Base-by-base conservation (phyloP, 2,329 filamentous ascomycete species). In the Colletotrichum endophyticum region DNA sequence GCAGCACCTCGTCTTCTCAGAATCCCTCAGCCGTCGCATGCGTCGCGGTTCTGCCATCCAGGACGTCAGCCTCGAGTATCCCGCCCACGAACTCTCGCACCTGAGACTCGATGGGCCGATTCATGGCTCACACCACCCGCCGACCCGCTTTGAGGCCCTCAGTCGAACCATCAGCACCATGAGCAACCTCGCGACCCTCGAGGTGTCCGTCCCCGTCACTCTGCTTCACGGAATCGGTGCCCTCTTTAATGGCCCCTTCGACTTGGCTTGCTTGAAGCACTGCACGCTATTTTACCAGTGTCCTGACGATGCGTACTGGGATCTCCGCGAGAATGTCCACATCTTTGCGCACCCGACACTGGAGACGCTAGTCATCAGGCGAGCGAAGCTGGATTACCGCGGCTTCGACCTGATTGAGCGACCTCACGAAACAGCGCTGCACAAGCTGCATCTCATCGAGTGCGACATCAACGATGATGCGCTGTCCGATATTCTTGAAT, bases 291-390 rank as follows among this genome's bases (percentile, higher is more conserved):
- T 86, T 80, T 89, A 89, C 78, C 87, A 89, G 78, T 83, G 82
- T 77, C 83, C 84, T 16, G 83, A 86, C 68, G 83, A 86, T 66
- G 82, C 82, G 12, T 89, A 89, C 80, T 89, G 88, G 88, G 87
- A 89, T 78, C 83, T 89, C 53, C 87, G 86, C 74, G 87, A 88
- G 75, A 89, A 89, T 78, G 89, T 89, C 63, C 87, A 89, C 81
- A 88, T 89, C 67, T 89, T 89, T 75, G 83, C 86, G 5, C 88
- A 89, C 66, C 88, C 88, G 0, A 87, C 87, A 1, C 84, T 89
- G 25, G 87, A 89, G 78, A 84, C 81, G 7, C 84, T 89, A 5
- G 83, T 84, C 62, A 87, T 89, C 66, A 83, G 82, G 62, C 81
- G 85, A n/a, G 88, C 88, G 13, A 86, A 84, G 76, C 83, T 89